Conservation (phyloP, 176 grass and related monocot species). For the Rhynchospora pubera region DNA sequence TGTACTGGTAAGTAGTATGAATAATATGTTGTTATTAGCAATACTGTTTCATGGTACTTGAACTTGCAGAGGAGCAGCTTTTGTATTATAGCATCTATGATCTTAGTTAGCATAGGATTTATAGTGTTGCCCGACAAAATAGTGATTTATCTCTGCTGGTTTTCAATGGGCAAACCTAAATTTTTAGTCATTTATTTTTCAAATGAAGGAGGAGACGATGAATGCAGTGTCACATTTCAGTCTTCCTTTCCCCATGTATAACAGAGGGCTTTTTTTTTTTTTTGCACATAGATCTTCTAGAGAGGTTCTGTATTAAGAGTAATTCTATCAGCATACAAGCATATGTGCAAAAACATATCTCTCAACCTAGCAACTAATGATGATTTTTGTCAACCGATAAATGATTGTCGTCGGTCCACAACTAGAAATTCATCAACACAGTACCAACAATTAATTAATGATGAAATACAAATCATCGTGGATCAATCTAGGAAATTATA, state of each 20-base stretch:
- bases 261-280: too few species aligned
- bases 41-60: not conserved
- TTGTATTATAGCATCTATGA: not conserved
- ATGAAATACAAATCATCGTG: not conserved
- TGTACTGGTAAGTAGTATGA: not conserved
- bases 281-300: too few species aligned
- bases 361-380: not conserved
- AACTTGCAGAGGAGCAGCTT: not conserved
- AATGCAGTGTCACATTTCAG: not conserved
- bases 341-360: not conserved
- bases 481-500: not conserved
- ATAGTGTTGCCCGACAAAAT: not conserved
- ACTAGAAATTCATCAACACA: not conserved
- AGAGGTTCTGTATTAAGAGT: not conserved
- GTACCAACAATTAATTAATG: too few species aligned
- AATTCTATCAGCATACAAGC: not conserved
- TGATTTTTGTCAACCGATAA: not conserved
- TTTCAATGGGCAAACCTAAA: not conserved
- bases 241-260: too few species aligned
- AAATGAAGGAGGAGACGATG: not conserved
- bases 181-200: not conserved
- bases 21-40: not conserved
- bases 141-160: not conserved
- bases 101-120: not conserved
- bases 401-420: not conserved